Percentiles rank a stretch among this genome's conserved stretches.
Evolutionary conservation across 345 rosid genomes (phyloP).

Genomic region (Cardamine resedifolia): DNA sequence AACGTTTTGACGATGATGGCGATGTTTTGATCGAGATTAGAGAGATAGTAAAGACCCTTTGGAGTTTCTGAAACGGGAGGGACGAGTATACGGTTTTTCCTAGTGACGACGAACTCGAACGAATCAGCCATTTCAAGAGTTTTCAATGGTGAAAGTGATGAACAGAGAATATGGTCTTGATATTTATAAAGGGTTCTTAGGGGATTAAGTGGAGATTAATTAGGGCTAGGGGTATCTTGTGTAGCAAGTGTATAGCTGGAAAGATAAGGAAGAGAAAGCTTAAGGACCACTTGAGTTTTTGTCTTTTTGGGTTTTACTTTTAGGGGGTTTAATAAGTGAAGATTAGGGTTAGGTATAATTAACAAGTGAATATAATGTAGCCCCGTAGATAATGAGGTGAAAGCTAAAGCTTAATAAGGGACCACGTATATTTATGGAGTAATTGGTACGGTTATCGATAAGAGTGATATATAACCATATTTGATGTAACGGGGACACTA

Average conservation of each 20-base stretch:
- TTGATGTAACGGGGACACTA: slow-evolving; percentile 14
- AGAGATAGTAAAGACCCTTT: slow-evolving; percentile 63
- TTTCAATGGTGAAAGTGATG: neutral
- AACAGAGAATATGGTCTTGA: neutral
- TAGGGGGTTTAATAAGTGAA: too few species aligned
- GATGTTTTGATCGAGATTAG: slow-evolving; percentile 81
- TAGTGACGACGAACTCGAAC: slow-evolving; percentile 45
- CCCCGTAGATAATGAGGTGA: neutral
- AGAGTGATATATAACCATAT: slow-evolving; percentile 28
- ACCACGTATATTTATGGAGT: slow-evolving; percentile 4
- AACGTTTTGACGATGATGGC: slow-evolving; percentile 64
- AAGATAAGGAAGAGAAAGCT: neutral
- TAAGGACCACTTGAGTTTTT: neutral
- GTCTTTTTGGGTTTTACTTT: too few species aligned
- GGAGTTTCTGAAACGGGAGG: slow-evolving; percentile 60
- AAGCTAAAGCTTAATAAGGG: slow-evolving; percentile 2
- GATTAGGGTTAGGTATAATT: slow-evolving; percentile 3
- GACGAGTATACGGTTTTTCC: slow-evolving; percentile 45
- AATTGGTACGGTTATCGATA: slow-evolving; percentile 19
- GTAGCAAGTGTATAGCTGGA: neutral
- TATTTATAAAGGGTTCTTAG: neutral
- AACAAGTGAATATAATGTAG: slow-evolving; percentile 10
- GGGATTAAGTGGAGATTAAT: neutral
- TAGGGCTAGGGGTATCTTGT: neutral
- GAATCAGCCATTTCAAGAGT: slow-evolving; percentile 24